Base-by-base conservation (phyloP, 805 yeast species). In the Sungouiozyma intestinalis region DNA sequence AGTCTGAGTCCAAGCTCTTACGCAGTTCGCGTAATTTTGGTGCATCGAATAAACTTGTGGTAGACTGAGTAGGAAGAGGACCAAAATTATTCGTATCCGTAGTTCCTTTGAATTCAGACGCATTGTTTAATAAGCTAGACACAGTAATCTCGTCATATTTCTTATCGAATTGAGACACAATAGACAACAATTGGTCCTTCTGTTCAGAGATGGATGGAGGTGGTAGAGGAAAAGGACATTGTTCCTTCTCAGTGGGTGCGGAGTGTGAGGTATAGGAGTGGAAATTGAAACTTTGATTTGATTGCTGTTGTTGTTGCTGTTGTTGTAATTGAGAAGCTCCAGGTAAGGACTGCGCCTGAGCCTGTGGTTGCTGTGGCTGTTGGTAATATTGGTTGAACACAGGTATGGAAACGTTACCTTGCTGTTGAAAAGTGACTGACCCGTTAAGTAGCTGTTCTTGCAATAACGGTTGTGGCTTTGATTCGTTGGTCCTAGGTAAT, bases 11-110 rank as follows among this genome's bases (percentile, higher is more conserved):
- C 43, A 84, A 68, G 24, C 68, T 65, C 60, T 90, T 88, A 44
- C 97, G 73, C 44, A 87, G 71, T 54, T 92, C 98, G 42, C 97
- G 71, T 43, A 90, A 67, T 48, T 78, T 83, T 3, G 96, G 90
- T 0, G 95, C 84, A 60, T 87, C 96, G 62, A 84, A 87, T 42
- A 76, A 79, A 47, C 94, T 76, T 14, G 46, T 67, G 2, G 77
- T 65, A 18, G 74, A 64, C 24, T 88, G 80, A 42, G 81, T 87
- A 0, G 95, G 94, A 21, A 85, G 67, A 5, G 88, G 81, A 3
- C 88, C 90, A 53, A 79, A 74, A 51, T 74, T 74, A 16, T 70
- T 65, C 3, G 58, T 57, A 38, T 61, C 60, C 41, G 72, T 70
- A 43, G 73, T 69, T 5, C 72, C 73, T 13, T 67, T 60, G 47